A percentile compares a stretch with the other conserved stretches of the same genome.
These are phyloP conservation scores for Scutellaria minor DNA, from an alignment of 257 asterid genomes.

Conservation along the genomic window DNA sequence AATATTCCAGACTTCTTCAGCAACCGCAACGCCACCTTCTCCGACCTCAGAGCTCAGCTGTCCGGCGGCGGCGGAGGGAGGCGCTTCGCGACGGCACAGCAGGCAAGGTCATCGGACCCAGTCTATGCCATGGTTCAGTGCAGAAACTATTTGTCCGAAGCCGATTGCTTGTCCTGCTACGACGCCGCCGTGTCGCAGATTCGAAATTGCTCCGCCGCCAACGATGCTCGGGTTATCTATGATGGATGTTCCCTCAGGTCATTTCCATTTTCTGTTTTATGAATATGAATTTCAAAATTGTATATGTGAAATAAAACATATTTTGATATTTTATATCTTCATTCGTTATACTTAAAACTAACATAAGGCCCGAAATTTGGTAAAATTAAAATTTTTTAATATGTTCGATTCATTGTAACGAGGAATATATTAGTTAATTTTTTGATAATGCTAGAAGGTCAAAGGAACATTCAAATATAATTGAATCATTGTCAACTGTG, in stretches of 20 bases:
- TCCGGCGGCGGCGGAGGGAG: conserved; percentile 37
- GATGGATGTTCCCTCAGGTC: conserved; percentile 95
- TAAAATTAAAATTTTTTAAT: too few relatives aligned
- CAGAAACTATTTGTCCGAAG: conserved; percentile 61
- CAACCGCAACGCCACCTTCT: conserved; percentile 67
- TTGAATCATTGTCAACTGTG: too few relatives aligned
- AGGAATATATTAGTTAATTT: too few relatives aligned
- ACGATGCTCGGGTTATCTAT: conserved; percentile 81
- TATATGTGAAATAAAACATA: not conserved
- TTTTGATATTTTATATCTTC: too few relatives aligned
- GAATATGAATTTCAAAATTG: not conserved
- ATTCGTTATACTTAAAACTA: too few relatives aligned
- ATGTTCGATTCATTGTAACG: too few relatives aligned
- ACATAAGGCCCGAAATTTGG: too few relatives aligned
- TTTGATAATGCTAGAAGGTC: too few relatives aligned
- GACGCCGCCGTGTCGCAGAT: conserved; percentile 72
- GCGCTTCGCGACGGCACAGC: conserved; percentile 71
- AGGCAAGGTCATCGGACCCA: conserved; percentile 64
- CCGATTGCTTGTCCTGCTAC: conserved; percentile 76
- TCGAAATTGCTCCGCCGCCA: conserved; percentile 71
- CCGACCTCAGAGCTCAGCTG: conserved; percentile 58
- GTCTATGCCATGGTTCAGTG: conserved; percentile 80
- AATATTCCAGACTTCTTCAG: conserved; percentile 47
- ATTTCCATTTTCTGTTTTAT: not conserved
- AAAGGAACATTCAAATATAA: too few relatives aligned